Conservation (phyloP, 2,329 filamentous ascomycete species). For the Tolypocladium tundrense region DNA sequence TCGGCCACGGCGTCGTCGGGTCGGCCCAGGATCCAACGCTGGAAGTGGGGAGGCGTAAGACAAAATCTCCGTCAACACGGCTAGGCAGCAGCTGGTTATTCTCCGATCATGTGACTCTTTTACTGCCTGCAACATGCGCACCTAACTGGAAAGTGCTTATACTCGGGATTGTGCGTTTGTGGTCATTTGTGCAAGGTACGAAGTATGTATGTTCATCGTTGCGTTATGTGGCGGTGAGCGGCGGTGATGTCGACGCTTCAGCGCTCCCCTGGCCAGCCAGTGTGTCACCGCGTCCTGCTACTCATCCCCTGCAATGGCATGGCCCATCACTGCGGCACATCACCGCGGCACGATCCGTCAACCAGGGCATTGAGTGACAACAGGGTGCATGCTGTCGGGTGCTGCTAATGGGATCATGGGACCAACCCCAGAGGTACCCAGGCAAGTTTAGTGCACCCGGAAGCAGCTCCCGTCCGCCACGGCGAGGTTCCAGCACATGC, state of each 20-base stretch:
- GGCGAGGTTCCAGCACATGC: neutral
- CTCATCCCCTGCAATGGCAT: neutral
- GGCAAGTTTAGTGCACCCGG: neutral
- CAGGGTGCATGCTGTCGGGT: neutral
- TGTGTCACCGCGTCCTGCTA: no score
- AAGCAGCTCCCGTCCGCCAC: neutral
- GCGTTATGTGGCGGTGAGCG: neutral
- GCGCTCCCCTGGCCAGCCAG: neutral
- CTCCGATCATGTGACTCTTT: neutral
- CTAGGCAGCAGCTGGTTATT: neutral
- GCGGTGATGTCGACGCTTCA: neutral
- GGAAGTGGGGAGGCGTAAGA: neutral
- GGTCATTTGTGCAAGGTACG: neutral
- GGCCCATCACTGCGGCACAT: neutral
- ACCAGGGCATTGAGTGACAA: neutral
- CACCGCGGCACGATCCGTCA: neutral
- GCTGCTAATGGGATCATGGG: neutral
- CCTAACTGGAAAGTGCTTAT: no score
- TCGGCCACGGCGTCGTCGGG: neutral
- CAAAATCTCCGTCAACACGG: no score
- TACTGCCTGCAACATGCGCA: neutral
- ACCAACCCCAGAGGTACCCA: neutral
- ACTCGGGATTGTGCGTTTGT: neutral
- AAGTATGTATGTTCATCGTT: neutral
- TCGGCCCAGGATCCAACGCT: neutral